Evolutionary conservation across 2,329 filamentous ascomycete species (phyloP).

Genomic region (Sarocladium kiliense): DNA sequence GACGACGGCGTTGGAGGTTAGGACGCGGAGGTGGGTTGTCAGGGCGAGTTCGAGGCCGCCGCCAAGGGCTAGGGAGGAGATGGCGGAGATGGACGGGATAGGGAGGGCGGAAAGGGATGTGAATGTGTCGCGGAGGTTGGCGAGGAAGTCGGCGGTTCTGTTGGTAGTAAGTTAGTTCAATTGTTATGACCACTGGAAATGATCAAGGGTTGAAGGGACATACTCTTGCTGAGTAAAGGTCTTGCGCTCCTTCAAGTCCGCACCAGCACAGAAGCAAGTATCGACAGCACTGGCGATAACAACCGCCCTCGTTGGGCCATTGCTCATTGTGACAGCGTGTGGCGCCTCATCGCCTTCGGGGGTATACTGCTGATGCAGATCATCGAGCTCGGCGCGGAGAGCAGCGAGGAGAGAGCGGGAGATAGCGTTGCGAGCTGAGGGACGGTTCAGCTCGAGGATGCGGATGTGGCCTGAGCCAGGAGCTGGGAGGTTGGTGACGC

Average conservation of each 20-base stretch:
- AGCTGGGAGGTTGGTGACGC: slow-evolving; percentile 69
- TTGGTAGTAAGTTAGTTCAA: slow-evolving; percentile 2
- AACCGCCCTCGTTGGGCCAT: slow-evolving; percentile 67
- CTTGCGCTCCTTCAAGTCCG: slow-evolving; percentile 84
- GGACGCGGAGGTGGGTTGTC: slow-evolving; percentile 82
- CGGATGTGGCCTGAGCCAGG: slow-evolving; percentile 79
- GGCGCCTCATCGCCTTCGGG: slow-evolving; percentile 50
- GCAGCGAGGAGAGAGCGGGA: slow-evolving; percentile 70
- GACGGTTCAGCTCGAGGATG: slow-evolving; percentile 82
- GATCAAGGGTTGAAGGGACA: background rate
- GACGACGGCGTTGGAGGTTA: slow-evolving; percentile 71
- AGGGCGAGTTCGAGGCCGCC: slow-evolving; percentile 92
- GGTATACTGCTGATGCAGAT: slow-evolving; percentile 60
- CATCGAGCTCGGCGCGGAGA: slow-evolving; percentile 67
- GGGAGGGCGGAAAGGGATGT: slow-evolving; percentile 67
- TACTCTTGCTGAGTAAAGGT: slow-evolving; percentile 76
- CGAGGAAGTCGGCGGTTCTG: slow-evolving; percentile 76
- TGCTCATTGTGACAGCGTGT: slow-evolving; percentile 35
- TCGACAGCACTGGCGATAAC: slow-evolving; percentile 84
- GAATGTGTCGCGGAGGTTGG: slow-evolving; percentile 71
- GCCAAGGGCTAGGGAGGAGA: slow-evolving; percentile 81
- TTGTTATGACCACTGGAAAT: slow-evolving; percentile 6
- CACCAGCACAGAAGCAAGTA: slow-evolving; percentile 85
- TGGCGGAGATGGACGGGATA: slow-evolving; percentile 84
- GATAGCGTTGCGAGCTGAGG: slow-evolving; percentile 83